Base-by-base conservation (phyloP, 768 basidiomycete species). In the Serendipita indica region DNA sequence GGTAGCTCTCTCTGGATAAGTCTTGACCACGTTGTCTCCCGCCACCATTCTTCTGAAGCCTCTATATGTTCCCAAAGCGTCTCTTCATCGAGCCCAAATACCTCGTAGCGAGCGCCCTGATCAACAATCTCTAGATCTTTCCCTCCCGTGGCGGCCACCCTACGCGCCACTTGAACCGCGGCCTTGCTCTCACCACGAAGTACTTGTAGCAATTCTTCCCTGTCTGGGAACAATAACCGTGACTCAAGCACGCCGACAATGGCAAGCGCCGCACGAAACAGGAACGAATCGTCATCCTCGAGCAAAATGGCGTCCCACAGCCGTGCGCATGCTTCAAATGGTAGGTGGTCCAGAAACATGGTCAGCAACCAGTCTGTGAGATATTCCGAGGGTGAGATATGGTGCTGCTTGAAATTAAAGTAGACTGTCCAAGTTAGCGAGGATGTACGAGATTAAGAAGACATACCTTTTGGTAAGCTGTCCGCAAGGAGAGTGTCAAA, bases 401-500 rank as follows among this genome's bases (percentile, higher is more conserved):
- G 88, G 67, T 92, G 88, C 65, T 91, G 88, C 68, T 92, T 90
- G 72, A 93, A 92, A 71, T 92, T 92, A 72, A 90, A 88, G 68
- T 90, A 92, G 62, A 94, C 89, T 91, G 46, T 4, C 20, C 20
- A 33, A 30, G 37, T 61, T 27, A 22, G 56, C 16, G 6, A n/a
- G 32, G 25, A 27, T 10, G 49, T 27, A 54, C 3, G 22, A 16
- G 22, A 1, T 25, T 58, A 37, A 60, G 25, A 16, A 41, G 33
- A 63, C 80, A 67, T 65, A 93, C 89, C 83, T 71, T 91, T 91
- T 1, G 91, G 91, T 89, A 94, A 91, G 28, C 83, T 82, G 68
- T 94, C 91, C 16, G 91, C 91, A 30, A 93, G 75, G 22, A 93
- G 69, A 0, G 91, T 93, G 67, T 93, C 91, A 63, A 94, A 94